These are phyloP conservation scores for Trichoderma breve DNA, from an alignment of 2,329 filamentous ascomycete genomes.

Conservation along the genomic window DNA sequence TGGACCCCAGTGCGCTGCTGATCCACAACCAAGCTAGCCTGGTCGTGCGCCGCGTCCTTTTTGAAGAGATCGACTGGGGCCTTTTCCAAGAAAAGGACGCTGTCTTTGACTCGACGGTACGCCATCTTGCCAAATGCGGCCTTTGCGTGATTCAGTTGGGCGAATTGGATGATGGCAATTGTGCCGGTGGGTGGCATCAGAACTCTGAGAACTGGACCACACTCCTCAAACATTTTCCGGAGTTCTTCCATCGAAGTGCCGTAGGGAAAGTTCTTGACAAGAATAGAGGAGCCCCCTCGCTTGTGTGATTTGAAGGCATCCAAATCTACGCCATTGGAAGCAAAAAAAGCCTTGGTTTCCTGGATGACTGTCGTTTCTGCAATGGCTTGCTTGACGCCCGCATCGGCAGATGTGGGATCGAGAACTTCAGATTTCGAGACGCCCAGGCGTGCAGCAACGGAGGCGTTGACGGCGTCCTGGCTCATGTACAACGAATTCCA, in stretches of 20 bases:
- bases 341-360: conserved; percentile 91
- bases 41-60: conserved; percentile 30
- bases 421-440: conserved; percentile 88
- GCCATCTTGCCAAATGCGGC: conserved; percentile 81
- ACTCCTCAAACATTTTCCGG: conserved; percentile 77
- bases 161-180: conserved; percentile 90
- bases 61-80: conserved; percentile 79
- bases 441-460: conserved; percentile 80
- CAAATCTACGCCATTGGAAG: conserved; percentile 82
- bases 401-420: conserved; percentile 92
- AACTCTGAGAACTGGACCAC: conserved; percentile 75
- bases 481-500: conserved; percentile 99
- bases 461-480: conserved; percentile 89
- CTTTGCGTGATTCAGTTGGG: conserved; percentile 74
- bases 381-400: conserved; percentile 93
- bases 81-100: conserved; percentile 89
- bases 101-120: conserved; percentile 88
- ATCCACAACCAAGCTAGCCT: conserved; percentile 34
- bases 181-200: conserved; percentile 91
- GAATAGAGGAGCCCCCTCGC: conserved; percentile 80
- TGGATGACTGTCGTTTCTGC: conserved; percentile 95
- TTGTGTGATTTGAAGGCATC: conserved; percentile 84
- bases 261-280: conserved; percentile 93
- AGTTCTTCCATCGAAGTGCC: conserved; percentile 78
- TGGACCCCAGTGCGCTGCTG: conserved; percentile 45